Evolutionary conservation across 176 grass and related monocot species (phyloP).

Genomic region (Saccharum spontaneum): DNA sequence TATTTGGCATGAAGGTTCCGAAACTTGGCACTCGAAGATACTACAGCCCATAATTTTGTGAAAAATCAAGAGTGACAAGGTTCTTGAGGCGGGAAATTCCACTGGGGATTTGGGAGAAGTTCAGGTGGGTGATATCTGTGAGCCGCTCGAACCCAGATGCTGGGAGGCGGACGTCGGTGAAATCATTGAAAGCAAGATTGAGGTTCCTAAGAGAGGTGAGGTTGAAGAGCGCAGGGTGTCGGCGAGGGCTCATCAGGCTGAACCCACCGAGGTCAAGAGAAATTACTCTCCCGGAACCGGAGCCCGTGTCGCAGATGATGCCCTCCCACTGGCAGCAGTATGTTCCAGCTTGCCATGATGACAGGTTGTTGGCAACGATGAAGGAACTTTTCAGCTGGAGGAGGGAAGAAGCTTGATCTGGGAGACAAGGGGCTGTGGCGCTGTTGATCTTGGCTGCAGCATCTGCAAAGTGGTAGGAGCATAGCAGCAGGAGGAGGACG

Average conservation of each 20-base stretch:
- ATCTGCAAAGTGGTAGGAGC: neutral
- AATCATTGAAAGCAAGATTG: slow-evolving; percentile 24
- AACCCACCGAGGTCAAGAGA: slow-evolving; percentile 20
- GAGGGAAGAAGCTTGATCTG: slow-evolving; percentile 31
- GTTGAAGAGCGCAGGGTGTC: slow-evolving; percentile 17
- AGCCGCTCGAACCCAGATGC: slow-evolving; percentile 22
- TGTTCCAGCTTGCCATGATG: slow-evolving; percentile 22
- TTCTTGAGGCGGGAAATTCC: slow-evolving; percentile 28
- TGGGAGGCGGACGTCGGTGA: neutral
- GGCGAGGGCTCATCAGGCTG: neutral
- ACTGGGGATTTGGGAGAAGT: slow-evolving; percentile 13
- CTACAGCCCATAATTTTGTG: neutral
- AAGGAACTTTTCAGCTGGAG: slow-evolving; percentile 28
- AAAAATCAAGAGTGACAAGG: slow-evolving; percentile 33
- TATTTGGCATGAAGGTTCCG: slow-evolving; percentile 1
- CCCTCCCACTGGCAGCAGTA: slow-evolving; percentile 37
- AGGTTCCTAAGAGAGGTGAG: slow-evolving; percentile 34
- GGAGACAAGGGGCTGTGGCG: neutral
- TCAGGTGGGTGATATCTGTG: neutral
- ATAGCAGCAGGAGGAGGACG: neutral
- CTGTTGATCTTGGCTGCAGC: neutral
- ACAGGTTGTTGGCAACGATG: neutral
- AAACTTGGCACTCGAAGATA: neutral
- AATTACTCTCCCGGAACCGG: neutral
- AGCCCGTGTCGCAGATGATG: neutral